phyloP scores from a whole-genome alignment of 257 asterid species.

The Solanum bukasovii region DNA sequence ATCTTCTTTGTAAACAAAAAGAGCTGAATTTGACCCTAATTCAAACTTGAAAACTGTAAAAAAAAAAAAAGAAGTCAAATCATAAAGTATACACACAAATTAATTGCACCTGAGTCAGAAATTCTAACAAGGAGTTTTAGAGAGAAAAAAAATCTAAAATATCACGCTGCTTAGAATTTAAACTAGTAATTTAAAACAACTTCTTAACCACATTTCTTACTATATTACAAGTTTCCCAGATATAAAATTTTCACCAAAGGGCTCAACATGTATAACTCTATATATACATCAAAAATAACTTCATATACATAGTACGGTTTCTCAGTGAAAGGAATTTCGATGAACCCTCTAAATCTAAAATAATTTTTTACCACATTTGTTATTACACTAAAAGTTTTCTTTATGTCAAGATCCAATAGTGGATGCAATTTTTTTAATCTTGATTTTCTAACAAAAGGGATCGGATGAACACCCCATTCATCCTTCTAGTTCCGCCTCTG shows the following conservation, averaged over 20 bases:
- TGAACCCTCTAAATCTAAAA: background rate
- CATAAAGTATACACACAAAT: background rate
- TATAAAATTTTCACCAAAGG: background rate
- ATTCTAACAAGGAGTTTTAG: background rate
- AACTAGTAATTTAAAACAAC: background rate
- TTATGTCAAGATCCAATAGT: background rate
- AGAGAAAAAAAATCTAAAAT: background rate
- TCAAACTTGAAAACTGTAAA: conserved; percentile 39
- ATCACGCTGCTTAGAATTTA: background rate
- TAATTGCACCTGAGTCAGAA: accelerated
- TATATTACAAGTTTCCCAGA: background rate
- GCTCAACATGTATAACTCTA: background rate
- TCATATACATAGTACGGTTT: too few species aligned
- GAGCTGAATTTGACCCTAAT: conserved; percentile 33
- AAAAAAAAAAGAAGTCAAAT: background rate
- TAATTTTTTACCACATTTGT: too few species aligned
- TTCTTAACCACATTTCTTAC: too few species aligned
- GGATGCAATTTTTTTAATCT: too few species aligned
- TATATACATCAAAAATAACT: too few species aligned
- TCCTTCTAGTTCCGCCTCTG: too few species aligned
- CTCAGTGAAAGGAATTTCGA: background rate
- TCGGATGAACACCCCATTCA: background rate
- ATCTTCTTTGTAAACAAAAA: conserved; percentile 27
- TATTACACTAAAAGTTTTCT: background rate
- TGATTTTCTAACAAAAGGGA: background rate